A percentile compares a stretch with the other conserved stretches of the same genome.
Conservation (phyloP, 129 eudicot species). For the Erigeron canadensis region DNA sequence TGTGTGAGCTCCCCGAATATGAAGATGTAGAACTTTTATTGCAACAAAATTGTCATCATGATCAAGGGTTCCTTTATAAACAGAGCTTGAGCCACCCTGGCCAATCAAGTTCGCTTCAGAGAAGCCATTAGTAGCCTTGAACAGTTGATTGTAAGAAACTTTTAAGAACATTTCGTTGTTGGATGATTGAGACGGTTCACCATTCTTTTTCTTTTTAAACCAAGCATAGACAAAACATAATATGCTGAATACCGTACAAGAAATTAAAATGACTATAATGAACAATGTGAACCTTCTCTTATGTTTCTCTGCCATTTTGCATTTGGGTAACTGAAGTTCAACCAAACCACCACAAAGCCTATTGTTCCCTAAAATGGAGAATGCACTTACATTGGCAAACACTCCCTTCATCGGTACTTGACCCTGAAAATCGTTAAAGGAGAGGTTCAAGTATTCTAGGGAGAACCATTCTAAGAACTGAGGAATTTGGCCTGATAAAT, state of each 20-base stretch:
- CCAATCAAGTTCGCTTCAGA: constrained; percentile 35
- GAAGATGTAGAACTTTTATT: constrained; percentile 32
- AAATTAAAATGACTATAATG: not conserved
- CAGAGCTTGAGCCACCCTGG: constrained; percentile 27
- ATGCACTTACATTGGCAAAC: constrained; percentile 20
- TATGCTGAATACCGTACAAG: not conserved
- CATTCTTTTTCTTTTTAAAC: constrained; percentile 13
- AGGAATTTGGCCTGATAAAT: constrained; percentile 34
- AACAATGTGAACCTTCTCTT: not conserved
- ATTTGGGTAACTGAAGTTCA: constrained; percentile 26
- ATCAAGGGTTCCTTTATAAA: constrained; percentile 39
- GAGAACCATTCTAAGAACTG: constrained; percentile 8
- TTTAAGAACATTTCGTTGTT: not conserved
- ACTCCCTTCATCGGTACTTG: constrained; percentile 16
- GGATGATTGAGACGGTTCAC: not conserved
- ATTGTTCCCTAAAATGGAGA: constrained; percentile 23
- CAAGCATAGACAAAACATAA: constrained; percentile 1
- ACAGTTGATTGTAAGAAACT: constrained; percentile 28
- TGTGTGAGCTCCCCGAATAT: constrained; percentile 19
- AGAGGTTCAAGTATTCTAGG: constrained; percentile 1
- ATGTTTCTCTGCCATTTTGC: constrained; percentile 14
- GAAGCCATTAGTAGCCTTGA: constrained; percentile 42
- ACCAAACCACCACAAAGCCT: constrained; percentile 33
- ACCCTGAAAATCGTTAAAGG: constrained; percentile 32
- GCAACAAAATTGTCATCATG: constrained; percentile 24